These are phyloP conservation scores for Lathyrus tuberosus DNA, from an alignment of 306 rosid species.

Conservation along the genomic window DNA sequence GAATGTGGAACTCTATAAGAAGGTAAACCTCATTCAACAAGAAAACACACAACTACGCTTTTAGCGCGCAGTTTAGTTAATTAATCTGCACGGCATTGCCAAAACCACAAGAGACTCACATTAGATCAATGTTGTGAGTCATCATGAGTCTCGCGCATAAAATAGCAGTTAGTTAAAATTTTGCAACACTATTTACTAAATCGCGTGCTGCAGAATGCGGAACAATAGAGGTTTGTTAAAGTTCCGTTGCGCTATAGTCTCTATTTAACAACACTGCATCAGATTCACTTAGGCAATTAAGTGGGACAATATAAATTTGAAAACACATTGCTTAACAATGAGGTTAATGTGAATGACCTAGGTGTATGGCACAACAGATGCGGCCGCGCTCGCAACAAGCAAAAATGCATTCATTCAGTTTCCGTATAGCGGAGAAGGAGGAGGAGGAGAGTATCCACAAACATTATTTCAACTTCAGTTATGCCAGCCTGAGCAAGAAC, in stretches of 20 bases:
- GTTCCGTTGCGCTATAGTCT: not conserved
- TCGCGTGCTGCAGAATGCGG: not conserved
- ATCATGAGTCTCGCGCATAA: too few species aligned
- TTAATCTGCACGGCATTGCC: too few species aligned
- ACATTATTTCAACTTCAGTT: conserved; percentile 58
- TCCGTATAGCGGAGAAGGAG: conserved; percentile 38
- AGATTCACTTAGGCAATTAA: not conserved
- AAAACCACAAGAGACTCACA: too few species aligned
- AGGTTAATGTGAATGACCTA: conserved; percentile 37
- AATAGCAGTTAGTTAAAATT: not conserved
- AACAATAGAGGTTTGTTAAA: not conserved
- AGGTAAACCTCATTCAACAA: conserved; percentile 51
- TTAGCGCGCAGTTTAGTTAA: too few species aligned
- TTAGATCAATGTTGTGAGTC: too few species aligned
- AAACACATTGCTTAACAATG: conserved; percentile 33
- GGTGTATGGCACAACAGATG: conserved; percentile 47
- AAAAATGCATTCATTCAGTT: conserved; percentile 43
- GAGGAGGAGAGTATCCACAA: conserved; percentile 41
- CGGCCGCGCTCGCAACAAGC: conserved; percentile 36
- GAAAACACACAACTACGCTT: conserved; percentile 42
- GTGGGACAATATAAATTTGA: conserved; percentile 24
- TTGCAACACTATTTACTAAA: not conserved
- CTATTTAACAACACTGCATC: not conserved
- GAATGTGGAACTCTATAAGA: conserved; percentile 55
- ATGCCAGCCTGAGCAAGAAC: conserved; percentile 53